Evolutionary conservation across 768 basidiomycete species (phyloP).

Genomic region (Crassisporium funariophilum): DNA sequence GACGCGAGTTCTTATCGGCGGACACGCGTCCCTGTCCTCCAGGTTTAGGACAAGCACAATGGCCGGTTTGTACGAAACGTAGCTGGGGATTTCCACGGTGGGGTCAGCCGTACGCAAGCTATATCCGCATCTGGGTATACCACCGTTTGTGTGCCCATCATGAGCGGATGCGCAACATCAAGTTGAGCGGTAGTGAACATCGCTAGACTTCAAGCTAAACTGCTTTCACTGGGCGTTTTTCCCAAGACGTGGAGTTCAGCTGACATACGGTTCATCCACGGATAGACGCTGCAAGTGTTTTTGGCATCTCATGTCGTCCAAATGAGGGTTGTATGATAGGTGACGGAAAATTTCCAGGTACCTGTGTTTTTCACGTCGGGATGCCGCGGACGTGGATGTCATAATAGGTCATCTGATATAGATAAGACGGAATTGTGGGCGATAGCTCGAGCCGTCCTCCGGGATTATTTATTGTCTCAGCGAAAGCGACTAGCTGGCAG

Average conservation of each 20-base stretch:
- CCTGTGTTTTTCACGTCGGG: too few species aligned
- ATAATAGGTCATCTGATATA: constrained; percentile 1
- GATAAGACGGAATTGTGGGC: not conserved
- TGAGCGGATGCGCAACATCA: too few species aligned
- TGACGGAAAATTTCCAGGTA: too few species aligned
- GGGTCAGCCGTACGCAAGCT: constrained; percentile 1
- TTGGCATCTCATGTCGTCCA: too few species aligned
- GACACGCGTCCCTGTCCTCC: constrained; percentile 4
- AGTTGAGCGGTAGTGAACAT: too few species aligned
- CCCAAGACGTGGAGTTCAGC: constrained; percentile 2
- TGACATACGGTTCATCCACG: not conserved
- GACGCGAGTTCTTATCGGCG: constrained; percentile 8
- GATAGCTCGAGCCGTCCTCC: too few species aligned
- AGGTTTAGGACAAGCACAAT: too few species aligned
- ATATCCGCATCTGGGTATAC: constrained; percentile 6
- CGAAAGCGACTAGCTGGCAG: too few species aligned
- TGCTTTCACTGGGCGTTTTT: constrained; percentile 1
- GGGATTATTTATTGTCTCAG: too few species aligned
- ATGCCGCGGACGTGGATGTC: constrained; percentile 8
- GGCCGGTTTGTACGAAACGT: too few species aligned
- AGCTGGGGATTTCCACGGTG: constrained; percentile 3
- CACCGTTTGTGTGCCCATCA: not conserved
- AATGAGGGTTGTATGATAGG: too few species aligned
- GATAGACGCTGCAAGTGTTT: too few species aligned
- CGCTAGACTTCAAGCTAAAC: not conserved